Percentiles rank a stretch among this genome's conserved stretches.
These are phyloP conservation scores for Penicillium sp. DNA, from an alignment of 2,329 filamentous ascomycete species.

Conservation along the genomic window DNA sequence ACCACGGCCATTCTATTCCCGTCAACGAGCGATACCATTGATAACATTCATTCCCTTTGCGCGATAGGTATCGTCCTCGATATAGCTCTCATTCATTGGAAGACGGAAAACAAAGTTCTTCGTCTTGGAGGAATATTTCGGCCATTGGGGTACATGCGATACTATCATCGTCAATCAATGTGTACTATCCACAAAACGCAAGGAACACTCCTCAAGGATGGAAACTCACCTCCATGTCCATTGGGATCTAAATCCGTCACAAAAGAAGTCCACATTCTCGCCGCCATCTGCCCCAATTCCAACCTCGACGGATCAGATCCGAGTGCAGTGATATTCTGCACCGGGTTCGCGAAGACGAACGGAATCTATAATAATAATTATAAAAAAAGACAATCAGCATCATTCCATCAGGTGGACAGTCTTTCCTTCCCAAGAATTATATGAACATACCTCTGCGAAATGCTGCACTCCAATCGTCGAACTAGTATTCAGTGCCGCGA, in stretches of 20 bases:
- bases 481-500: slow-evolving; percentile 26
- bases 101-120: slow-evolving; percentile 31
- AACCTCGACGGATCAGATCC: slow-evolving; percentile 26
- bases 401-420: no score
- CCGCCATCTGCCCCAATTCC: slow-evolving; percentile 28
- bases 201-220: no score
- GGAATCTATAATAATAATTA: no score
- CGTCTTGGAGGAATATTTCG: slow-evolving; percentile 17
- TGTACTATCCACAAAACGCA: background rate
- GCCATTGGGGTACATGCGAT: slow-evolving; percentile 22
- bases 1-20: background rate
- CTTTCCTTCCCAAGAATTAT: no score
- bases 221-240: slow-evolving; percentile 22
- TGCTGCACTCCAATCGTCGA: slow-evolving; percentile 29
- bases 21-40: slow-evolving; percentile 26
- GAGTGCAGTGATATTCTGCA: slow-evolving; percentile 27
- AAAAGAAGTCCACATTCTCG: slow-evolving; percentile 35
- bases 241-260: slow-evolving; percentile 29
- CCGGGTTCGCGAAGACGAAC: slow-evolving; percentile 32
- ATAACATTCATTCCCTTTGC: slow-evolving; percentile 27
- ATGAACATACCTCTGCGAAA: slow-evolving; percentile 27
- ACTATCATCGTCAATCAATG: slow-evolving; percentile 19
- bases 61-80: slow-evolving; percentile 28
- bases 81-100: slow-evolving; percentile 24
- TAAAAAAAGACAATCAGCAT: no score